These are phyloP conservation scores for Boeremia exigua DNA, from an alignment of 2,329 filamentous ascomycete genomes.

Conservation along the genomic window DNA sequence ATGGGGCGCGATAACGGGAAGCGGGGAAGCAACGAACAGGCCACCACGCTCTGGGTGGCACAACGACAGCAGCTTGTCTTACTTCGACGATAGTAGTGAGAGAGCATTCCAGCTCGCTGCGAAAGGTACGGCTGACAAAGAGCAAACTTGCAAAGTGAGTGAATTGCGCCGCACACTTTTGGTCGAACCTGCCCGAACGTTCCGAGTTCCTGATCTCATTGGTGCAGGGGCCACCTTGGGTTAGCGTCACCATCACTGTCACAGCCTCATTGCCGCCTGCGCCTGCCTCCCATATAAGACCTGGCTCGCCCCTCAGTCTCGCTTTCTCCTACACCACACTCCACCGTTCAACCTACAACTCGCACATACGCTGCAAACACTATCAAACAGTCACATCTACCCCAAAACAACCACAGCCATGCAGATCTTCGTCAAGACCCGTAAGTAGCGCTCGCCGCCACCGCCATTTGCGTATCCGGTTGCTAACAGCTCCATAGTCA, in stretches of 20 bases:
- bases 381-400: conserved; percentile 17
- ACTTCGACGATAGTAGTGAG: neutral
- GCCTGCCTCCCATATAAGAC: conserved; percentile 40
- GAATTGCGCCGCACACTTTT: conserved; percentile 17
- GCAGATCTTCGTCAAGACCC: conserved; percentile 99
- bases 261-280: conserved; percentile 44
- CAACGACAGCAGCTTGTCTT: conserved; percentile 8
- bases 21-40: conserved; percentile 28
- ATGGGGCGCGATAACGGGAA: conserved; percentile 37
- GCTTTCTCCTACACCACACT: conserved; percentile 22
- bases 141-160: conserved; percentile 18
- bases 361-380: conserved; percentile 15
- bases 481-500: conserved; percentile 57
- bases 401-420: conserved; percentile 56
- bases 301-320: conserved; percentile 24
- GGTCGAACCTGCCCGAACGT: conserved; percentile 44
- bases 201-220: conserved; percentile 37
- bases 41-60: conserved; percentile 14
- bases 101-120: conserved; percentile 1
- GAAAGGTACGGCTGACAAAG: conserved; percentile 21
- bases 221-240: conserved; percentile 38
- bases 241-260: conserved; percentile 41
- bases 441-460: conserved; percentile 62
- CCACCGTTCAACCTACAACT: conserved; percentile 15
- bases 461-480: conserved; percentile 17